phyloP scores from a whole-genome alignment of 2,329 filamentous ascomycete genomes.

The Tothia fuscella region DNA sequence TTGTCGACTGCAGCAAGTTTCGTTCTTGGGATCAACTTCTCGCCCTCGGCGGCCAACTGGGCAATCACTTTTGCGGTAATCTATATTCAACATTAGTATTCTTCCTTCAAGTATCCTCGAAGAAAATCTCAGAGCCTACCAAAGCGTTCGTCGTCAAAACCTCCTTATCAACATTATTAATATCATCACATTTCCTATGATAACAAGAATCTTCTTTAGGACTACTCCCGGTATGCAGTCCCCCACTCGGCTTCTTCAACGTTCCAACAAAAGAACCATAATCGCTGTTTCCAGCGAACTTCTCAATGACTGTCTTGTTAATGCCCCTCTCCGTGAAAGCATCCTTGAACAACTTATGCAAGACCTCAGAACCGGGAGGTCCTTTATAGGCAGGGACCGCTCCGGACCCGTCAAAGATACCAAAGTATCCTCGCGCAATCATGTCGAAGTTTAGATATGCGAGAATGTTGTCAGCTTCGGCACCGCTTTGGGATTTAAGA shows the following conservation, averaged over 20 bases:
- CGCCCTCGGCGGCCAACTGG: constrained; percentile 20
- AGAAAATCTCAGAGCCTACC: too few species aligned
- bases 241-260: constrained; percentile 25
- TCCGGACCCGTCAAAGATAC: constrained; percentile 24
- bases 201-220: constrained; percentile 24
- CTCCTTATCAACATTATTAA: constrained; percentile 22
- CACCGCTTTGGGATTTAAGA: constrained; percentile 38
- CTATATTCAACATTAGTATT: too few species aligned
- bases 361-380: constrained; percentile 22
- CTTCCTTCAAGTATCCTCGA: too few species aligned
- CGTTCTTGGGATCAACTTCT: constrained; percentile 24
- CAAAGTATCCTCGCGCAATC: constrained; percentile 32
- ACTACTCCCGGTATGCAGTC: constrained; percentile 24
- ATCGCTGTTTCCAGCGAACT: constrained; percentile 22
- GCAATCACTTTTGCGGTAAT: constrained; percentile 25
- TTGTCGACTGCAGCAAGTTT: too few species aligned
- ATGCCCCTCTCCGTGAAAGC: constrained; percentile 19
- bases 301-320: constrained; percentile 17
- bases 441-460: constrained; percentile 62
- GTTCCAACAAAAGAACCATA: constrained; percentile 23
- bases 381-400: constrained; percentile 16
- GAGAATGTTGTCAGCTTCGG: constrained; percentile 51
- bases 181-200: constrained; percentile 25
- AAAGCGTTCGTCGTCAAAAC: constrained; percentile 24
- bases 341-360: constrained; percentile 23